These are phyloP conservation scores for Sugiyamaella americana DNA, from an alignment of 805 yeast genomes.

Conservation along the genomic window DNA sequence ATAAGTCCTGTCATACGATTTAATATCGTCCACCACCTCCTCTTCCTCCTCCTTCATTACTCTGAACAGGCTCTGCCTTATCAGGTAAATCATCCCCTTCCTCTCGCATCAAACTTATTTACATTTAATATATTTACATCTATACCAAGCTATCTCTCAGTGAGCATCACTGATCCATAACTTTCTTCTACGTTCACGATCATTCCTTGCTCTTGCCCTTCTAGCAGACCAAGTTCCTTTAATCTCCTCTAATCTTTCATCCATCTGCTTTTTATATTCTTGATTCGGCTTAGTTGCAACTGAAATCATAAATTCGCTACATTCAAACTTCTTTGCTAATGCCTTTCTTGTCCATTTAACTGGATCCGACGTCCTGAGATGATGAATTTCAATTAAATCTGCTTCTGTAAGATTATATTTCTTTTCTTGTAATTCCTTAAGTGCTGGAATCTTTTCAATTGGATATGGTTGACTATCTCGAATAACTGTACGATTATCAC, in stretches of 20 bases:
- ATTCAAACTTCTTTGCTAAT: conserved; percentile 54
- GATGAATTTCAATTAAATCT: conserved; percentile 51
- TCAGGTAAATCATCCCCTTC: not conserved
- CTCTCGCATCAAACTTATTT: not conserved
- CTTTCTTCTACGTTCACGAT: conserved; percentile 51
- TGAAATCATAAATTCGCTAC: conserved; percentile 48
- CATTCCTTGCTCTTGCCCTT: conserved; percentile 46
- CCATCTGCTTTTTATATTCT: conserved; percentile 42
- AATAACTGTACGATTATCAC: conserved; percentile 48
- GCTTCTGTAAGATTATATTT: conserved; percentile 52
- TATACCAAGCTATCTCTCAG: not conserved
- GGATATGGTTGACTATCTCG: conserved; percentile 25
- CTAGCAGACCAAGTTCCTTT: conserved; percentile 45
- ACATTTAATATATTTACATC: not conserved
- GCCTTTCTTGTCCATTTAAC: conserved; percentile 54
- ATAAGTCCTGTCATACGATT: not conserved
- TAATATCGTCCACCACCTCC: not conserved
- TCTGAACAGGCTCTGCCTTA: too few relatives aligned
- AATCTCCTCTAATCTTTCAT: conserved; percentile 40
- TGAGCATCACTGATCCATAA: conserved; percentile 59
- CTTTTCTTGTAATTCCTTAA: conserved; percentile 36
- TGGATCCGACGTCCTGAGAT: conserved; percentile 54
- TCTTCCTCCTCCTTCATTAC: not conserved
- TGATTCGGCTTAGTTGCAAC: conserved; percentile 39
- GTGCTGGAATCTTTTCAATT: conserved; percentile 23